phyloP scores from a whole-genome alignment of 768 basidiomycete genomes.

The Collybia nuda region DNA sequence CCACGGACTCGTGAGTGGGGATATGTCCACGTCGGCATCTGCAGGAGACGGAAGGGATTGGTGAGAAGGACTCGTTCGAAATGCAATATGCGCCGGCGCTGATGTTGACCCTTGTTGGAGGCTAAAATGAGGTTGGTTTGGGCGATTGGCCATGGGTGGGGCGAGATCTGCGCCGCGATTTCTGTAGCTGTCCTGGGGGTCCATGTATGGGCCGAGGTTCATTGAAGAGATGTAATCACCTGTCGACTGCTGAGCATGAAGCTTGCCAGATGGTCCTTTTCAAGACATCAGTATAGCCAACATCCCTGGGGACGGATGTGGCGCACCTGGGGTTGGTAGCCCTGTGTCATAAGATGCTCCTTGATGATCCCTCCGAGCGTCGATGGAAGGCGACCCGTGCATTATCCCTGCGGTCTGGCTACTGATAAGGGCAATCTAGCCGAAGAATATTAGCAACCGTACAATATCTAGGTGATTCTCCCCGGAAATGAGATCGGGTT shows the following conservation, averaged over 20 bases:
- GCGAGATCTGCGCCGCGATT: constrained; percentile 18
- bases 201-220: constrained; percentile 40
- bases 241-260: constrained; percentile 56
- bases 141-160: constrained; percentile 13
- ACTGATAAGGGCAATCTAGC: constrained; percentile 69
- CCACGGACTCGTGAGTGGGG: constrained; percentile 82
- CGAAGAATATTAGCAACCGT: constrained; percentile 3
- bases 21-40: constrained; percentile 72
- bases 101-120: constrained; percentile 44
- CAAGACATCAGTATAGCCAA: constrained; percentile 1
- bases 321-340: constrained; percentile 68
- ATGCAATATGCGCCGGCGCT: constrained; percentile 75
- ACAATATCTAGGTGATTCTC: not conserved
- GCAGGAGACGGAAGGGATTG: constrained; percentile 38
- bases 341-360: constrained; percentile 38
- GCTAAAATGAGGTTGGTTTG: constrained; percentile 18
- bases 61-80: constrained; percentile 41
- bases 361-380: constrained; percentile 25
- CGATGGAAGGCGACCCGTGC: constrained; percentile 29
- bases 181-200: constrained; percentile 20
- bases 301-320: constrained; percentile 3
- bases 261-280: constrained; percentile 63
- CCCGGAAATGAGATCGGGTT: not conserved
- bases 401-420: constrained; percentile 39
- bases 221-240: constrained; percentile 65